These are phyloP conservation scores for Cetraspora pellucida DNA, from an alignment of 192 early-diverging fungal genomes.

Conservation along the genomic window DNA sequence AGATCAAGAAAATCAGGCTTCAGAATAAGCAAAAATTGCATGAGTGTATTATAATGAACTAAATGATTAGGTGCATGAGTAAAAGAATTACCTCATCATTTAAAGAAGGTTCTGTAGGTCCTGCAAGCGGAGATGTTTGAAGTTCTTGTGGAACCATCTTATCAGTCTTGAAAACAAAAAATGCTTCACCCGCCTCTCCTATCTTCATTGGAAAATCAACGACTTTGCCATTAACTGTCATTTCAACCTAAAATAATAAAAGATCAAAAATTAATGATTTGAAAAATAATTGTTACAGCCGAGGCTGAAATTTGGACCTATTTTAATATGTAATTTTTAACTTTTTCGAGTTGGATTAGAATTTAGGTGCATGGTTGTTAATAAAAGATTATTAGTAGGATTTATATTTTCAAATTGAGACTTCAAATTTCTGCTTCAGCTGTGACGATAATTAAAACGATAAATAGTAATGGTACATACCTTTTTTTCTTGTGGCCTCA, in stretches of 20 bases:
- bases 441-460: background rate
- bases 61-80: background rate
- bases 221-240: conserved; percentile 79
- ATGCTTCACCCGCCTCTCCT: conserved; percentile 95
- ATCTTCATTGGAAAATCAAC: conserved; percentile 93
- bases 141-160: conserved; percentile 88
- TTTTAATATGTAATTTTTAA: too few species aligned
- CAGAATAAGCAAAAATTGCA: conserved; percentile 4
- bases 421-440: too few species aligned
- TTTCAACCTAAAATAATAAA: conserved; percentile 61
- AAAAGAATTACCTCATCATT: conserved; percentile 39
- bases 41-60: background rate
- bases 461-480: conserved; percentile 46
- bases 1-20: conserved; percentile 30
- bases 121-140: conserved; percentile 88
- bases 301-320: too few species aligned
- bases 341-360: too few species aligned
- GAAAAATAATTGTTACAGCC: too few species aligned
- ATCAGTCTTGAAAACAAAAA: conserved; percentile 95
- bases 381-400: too few species aligned
- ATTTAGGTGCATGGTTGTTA: too few species aligned
- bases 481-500: conserved; percentile 90
- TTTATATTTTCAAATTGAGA: too few species aligned
- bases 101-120: conserved; percentile 40
- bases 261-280: background rate